phyloP scores from a whole-genome alignment of 164 flowering plant species.

The Tinospora cordifolia region DNA sequence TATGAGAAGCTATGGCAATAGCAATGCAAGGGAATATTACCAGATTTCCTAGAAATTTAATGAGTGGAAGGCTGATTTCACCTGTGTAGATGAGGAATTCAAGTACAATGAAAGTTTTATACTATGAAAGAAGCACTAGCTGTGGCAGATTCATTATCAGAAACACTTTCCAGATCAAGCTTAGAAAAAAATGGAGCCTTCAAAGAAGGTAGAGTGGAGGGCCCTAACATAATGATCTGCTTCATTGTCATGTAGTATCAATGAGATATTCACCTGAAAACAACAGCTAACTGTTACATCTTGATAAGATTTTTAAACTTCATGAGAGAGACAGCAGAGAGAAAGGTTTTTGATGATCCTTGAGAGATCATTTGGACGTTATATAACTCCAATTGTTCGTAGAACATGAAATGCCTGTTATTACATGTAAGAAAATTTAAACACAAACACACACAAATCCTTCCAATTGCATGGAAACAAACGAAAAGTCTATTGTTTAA shows the following conservation, averaged over 20 bases:
- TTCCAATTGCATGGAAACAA: no score
- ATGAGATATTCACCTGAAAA: conserved; percentile 68
- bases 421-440: not conserved
- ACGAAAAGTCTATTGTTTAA: no score
- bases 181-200: conserved; percentile 31
- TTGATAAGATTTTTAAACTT: not conserved
- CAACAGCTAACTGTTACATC: not conserved
- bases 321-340: not conserved
- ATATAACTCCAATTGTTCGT: conserved; percentile 50
- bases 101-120: conserved; percentile 1
- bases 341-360: conserved; percentile 86
- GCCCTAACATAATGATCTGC: conserved; percentile 68
- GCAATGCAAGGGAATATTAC: no score
- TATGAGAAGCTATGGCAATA: no score
- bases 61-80: no score
- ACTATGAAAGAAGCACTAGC: not conserved
- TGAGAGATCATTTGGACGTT: conserved; percentile 99
- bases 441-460: not conserved
- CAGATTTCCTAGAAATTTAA: no score
- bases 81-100: conserved; percentile 1
- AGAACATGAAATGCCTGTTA: conserved; percentile 74
- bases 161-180: conserved; percentile 11
- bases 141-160: conserved; percentile 19
- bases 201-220: conserved; percentile 62
- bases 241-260: conserved; percentile 73